These are phyloP conservation scores for Sarocladium oryzae DNA, from an alignment of 2,329 filamentous ascomycete species.

Conservation along the genomic window DNA sequence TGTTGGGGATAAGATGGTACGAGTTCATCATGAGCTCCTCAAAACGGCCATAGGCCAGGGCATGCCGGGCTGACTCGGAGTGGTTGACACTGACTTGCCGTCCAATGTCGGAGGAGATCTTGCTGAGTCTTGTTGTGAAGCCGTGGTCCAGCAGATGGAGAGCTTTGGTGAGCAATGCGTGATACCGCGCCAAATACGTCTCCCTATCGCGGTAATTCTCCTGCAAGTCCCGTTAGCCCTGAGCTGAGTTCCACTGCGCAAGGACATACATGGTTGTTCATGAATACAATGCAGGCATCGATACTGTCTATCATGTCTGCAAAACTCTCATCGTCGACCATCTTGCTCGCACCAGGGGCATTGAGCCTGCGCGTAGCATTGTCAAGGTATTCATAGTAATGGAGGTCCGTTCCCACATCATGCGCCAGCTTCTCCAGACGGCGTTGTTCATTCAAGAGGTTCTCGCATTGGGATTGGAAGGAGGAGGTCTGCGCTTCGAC, in stretches of 20 bases:
- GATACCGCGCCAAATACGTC: slow-evolving; percentile 81
- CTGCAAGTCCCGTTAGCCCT: slow-evolving; percentile 30
- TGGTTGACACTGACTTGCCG: slow-evolving; percentile 48
- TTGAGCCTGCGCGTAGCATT: slow-evolving; percentile 85
- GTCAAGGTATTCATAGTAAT: slow-evolving; percentile 91
- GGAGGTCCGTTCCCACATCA: slow-evolving; percentile 80
- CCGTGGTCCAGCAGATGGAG: slow-evolving; percentile 56
- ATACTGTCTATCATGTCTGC: slow-evolving; percentile 81
- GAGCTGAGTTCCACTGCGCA: not conserved
- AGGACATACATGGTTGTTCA: slow-evolving; percentile 69
- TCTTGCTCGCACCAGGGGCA: slow-evolving; percentile 78
- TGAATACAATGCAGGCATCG: slow-evolving; percentile 87
- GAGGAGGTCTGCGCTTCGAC: slow-evolving; percentile 89
- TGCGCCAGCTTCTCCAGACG: slow-evolving; percentile 73
- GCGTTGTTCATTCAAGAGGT: slow-evolving; percentile 74
- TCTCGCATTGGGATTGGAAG: slow-evolving; percentile 88
- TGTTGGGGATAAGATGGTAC: slow-evolving; percentile 48
- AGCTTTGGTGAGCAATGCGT: slow-evolving; percentile 65
- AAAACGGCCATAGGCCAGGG: slow-evolving; percentile 53
- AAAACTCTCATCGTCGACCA: slow-evolving; percentile 80
- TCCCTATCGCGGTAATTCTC: slow-evolving; percentile 81
- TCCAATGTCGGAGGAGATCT: slow-evolving; percentile 47
- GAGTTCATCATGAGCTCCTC: slow-evolving; percentile 52
- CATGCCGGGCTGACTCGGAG: slow-evolving; percentile 53
- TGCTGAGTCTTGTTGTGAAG: slow-evolving; percentile 46